These are phyloP conservation scores for Durotheca rogersii DNA, from an alignment of 495 filamentous ascomycete species.

Conservation along the genomic window DNA sequence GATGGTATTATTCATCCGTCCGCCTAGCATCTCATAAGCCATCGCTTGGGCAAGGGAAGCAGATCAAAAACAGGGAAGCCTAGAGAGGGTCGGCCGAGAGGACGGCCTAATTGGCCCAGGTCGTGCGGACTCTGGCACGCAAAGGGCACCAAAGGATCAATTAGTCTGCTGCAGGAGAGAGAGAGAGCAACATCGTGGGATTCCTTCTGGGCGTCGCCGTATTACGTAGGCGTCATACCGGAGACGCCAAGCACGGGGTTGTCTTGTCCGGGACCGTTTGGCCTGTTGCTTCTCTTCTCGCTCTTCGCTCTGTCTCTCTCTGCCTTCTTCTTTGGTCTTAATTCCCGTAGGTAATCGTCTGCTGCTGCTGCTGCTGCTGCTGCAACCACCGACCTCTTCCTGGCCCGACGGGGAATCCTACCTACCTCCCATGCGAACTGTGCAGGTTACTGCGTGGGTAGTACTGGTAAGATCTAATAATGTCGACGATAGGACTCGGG, in stretches of 20 bases:
- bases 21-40: no score
- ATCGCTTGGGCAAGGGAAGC: no score
- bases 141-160: constrained; percentile 17
- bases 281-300: neutral
- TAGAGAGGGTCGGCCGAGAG: neutral
- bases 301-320: no score
- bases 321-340: no score
- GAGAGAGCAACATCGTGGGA: constrained; percentile 6
- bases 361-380: no score
- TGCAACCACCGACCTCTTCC: no score
- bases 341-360: no score
- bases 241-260: constrained; percentile 5
- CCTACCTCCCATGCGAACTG: neutral
- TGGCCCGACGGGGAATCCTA: no score
- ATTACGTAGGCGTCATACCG: constrained; percentile 15
- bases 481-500: no score
- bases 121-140: constrained; percentile 8
- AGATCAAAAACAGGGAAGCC: constrained; percentile 3
- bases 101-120: constrained; percentile 15
- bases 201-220: constrained; percentile 22
- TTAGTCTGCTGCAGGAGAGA: constrained; percentile 17
- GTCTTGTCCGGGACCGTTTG: neutral
- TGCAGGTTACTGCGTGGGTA: neutral
- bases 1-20: no score
- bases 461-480: no score